Evolutionary conservation across 2,329 filamentous ascomycete genomes (phyloP).

Genomic region (Chalara sp.): DNA sequence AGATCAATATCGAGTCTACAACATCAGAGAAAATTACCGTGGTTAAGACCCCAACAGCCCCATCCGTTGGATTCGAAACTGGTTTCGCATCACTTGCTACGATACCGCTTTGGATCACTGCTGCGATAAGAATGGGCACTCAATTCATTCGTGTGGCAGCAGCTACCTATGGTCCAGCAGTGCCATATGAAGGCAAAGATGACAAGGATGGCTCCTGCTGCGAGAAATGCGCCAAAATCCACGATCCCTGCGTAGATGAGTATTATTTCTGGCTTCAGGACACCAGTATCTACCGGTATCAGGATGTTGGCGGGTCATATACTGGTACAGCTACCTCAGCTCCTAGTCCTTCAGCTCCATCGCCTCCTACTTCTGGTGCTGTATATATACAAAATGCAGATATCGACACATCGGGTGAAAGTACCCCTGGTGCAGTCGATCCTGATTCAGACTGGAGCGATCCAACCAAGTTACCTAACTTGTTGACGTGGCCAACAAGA

Average conservation of each 20-base stretch:
- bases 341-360: not conserved
- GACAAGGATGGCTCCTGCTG: not conserved
- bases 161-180: not conserved
- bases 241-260: not conserved
- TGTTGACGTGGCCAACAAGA: not conserved
- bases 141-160: slow-evolving; percentile 2
- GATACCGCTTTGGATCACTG: slow-evolving; percentile 1
- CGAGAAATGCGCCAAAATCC: not conserved
- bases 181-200: not conserved
- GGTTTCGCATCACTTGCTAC: not conserved
- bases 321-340: not conserved
- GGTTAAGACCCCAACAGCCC: not conserved
- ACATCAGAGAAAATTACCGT: not conserved
- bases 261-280: not conserved
- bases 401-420: not conserved
- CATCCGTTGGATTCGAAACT: not conserved
- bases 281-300: not conserved
- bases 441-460: not conserved
- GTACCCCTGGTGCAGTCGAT: not conserved
- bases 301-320: not conserved
- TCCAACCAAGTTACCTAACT: not conserved
- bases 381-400: not conserved
- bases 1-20: not conserved
- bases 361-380: not conserved
- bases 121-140: not conserved